phyloP scores from a whole-genome alignment of 352 stramenopile genomes.

The Globisporangium alternatum region DNA sequence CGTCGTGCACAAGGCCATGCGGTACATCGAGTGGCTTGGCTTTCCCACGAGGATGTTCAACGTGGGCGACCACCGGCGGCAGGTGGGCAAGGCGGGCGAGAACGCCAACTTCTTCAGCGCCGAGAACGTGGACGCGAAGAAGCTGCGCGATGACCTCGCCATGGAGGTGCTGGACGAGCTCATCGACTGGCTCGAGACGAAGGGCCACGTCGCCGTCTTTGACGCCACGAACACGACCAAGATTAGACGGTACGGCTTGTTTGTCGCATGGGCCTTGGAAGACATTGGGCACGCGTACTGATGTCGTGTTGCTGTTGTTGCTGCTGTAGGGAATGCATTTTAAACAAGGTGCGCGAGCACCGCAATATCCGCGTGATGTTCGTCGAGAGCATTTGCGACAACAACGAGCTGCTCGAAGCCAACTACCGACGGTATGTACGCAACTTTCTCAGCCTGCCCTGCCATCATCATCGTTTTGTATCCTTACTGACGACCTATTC shows the following conservation, averaged over 20 bases:
- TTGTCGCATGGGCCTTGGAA: slow-evolving; percentile 1
- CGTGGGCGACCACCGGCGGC: slow-evolving; percentile 91
- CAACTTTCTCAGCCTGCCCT: too few species aligned
- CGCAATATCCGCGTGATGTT: slow-evolving; percentile 89
- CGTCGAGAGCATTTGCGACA: slow-evolving; percentile 95
- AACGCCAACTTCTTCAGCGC: slow-evolving; percentile 91
- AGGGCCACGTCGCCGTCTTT: slow-evolving; percentile 92
- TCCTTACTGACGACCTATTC: slow-evolving; percentile 6
- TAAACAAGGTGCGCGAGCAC: slow-evolving; percentile 60
- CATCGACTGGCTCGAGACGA: slow-evolving; percentile 88
- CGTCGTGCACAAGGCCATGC: slow-evolving; percentile 91
- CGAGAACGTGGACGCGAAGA: slow-evolving; percentile 79
- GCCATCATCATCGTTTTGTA: slow-evolving; percentile 16
- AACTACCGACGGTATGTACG: slow-evolving; percentile 83
- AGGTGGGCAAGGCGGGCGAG: slow-evolving; percentile 65
- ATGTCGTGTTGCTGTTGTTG: neutral
- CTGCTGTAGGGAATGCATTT: slow-evolving; percentile 43
- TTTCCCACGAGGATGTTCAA: slow-evolving; percentile 94
- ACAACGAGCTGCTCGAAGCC: slow-evolving; percentile 86
- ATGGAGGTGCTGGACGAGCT: slow-evolving; percentile 86
- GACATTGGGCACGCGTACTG: neutral
- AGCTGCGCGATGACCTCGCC: slow-evolving; percentile 87
- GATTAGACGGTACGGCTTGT: slow-evolving; percentile 29
- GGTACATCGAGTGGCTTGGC: slow-evolving; percentile 93
- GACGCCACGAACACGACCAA: slow-evolving; percentile 96